phyloP scores from a whole-genome alignment of 371 early-diverging fungal genomes.

The Chytridiales sp. region DNA sequence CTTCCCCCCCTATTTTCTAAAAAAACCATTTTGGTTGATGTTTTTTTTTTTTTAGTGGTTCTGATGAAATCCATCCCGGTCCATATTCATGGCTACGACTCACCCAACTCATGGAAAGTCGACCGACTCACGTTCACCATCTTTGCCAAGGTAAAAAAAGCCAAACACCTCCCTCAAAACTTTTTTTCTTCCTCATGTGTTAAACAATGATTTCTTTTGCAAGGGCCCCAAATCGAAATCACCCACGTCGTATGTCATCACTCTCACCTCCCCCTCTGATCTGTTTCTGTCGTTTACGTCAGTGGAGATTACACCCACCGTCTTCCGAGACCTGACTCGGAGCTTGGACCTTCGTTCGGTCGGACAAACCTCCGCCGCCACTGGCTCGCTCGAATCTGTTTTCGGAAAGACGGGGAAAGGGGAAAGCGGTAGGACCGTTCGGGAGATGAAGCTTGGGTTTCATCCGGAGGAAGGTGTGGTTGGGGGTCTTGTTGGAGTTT shows the following conservation, averaged over 20 bases:
- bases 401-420: slow-evolving; percentile 3
- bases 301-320: slow-evolving; percentile 28
- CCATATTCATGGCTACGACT: slow-evolving; percentile 11
- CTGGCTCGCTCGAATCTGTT: not conserved
- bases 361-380: not conserved
- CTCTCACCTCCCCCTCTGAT: slow-evolving; percentile 20
- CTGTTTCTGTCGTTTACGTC: slow-evolving; percentile 32
- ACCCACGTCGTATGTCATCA: slow-evolving; percentile 20
- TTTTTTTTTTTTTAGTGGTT: not conserved
- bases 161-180: not conserved
- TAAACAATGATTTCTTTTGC: not conserved
- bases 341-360: not conserved
- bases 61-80: slow-evolving; percentile 17
- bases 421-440: too few species aligned
- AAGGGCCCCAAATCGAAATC: slow-evolving; percentile 10
- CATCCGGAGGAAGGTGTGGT: slow-evolving; percentile 25
- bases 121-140: slow-evolving; percentile 21
- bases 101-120: not conserved
- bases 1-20: not conserved
- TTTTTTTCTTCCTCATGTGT: not conserved
- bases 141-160: slow-evolving; percentile 18
- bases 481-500: slow-evolving; percentile 34
- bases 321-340: slow-evolving; percentile 22
- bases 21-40: not conserved
- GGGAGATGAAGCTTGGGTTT: slow-evolving; percentile 21